Base-by-base conservation (phyloP, 768 basidiomycete genomes). In the Rhodotorula diobovata region DNA sequence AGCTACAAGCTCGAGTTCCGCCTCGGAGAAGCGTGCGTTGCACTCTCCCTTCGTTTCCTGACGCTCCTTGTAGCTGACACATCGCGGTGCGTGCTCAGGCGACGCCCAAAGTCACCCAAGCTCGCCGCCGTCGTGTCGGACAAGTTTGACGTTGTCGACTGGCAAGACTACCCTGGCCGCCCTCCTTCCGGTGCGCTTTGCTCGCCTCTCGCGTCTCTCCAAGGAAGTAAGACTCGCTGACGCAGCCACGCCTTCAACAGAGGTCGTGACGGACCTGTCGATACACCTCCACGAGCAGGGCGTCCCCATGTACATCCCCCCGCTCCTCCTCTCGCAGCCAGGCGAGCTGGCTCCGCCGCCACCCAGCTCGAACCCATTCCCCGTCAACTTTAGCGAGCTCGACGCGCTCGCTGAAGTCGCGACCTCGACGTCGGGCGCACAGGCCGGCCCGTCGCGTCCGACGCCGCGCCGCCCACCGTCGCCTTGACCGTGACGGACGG, bases 121-220 rank as follows among this genome's bases (percentile, higher is more conserved):
- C 85, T 96, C 35, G 89, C 90, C 54, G 84, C 87, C 74, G 84
- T 87, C n/a, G 84, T 85, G 53, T 91, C 93, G 35, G 83, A 85
- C 59, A 79, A 87, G 5, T 94, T 96, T 80, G 89, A 92, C 61
- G 91, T 93, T 65, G 83, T 90, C 43, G 83, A 88, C 28, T 85
- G 88, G 77, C 82, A 84, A 68, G 84, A 87, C 76, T 96, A 95
- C 81, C 73, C 73, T 0, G 69, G 69, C 30, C 66, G 64, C 1
- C 83, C 85, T 71, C 91, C 90, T 61, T 88, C 88, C 70, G 85
- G 93, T 93, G 81, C 81, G 41, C 41, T 43, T 32, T 51, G 63
- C 70, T 46, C 74, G 61, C 70, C 71, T 66, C 72, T 68, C 58
- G 46, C 67, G 43, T 64, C 54, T 73, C 76, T 78, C 30, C n/a